Evolutionary conservation across 2,329 filamentous ascomycete genomes (phyloP).

Genomic region (Chaetomium strumarium): DNA sequence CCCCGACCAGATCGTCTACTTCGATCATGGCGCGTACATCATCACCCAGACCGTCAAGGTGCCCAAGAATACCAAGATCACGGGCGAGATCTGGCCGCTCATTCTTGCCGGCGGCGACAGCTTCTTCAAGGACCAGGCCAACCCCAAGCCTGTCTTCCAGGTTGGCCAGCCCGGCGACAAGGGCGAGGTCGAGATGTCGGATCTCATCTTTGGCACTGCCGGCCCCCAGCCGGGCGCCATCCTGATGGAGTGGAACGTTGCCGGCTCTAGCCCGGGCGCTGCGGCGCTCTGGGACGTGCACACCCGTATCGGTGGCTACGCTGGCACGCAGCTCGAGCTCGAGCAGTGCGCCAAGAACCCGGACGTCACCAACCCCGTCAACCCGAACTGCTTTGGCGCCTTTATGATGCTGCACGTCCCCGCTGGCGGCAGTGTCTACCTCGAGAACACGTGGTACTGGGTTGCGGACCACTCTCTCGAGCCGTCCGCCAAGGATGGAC

Average conservation of each 20-base stretch:
- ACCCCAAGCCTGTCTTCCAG: conserved; percentile 80
- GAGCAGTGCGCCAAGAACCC: conserved; percentile 75
- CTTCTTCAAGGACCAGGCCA: conserved; percentile 66
- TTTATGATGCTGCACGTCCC: conserved; percentile 66
- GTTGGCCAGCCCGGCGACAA: conserved; percentile 71
- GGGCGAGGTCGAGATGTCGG: conserved; percentile 80
- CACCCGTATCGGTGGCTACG: conserved; percentile 81
- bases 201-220: conserved; percentile 77
- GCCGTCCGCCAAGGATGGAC: conserved; percentile 51
- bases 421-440: conserved; percentile 59
- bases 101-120: conserved; percentile 72
- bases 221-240: conserved; percentile 83
- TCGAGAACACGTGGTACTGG: conserved; percentile 91
- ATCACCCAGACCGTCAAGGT: conserved; percentile 65
- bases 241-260: conserved; percentile 86
- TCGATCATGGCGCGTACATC: conserved; percentile 69
- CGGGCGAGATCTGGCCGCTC: conserved; percentile 85
- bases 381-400: conserved; percentile 64
- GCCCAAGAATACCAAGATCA: conserved; percentile 77
- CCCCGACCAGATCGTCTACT: conserved; percentile 62
- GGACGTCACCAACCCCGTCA: conserved; percentile 51
- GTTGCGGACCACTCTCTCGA: conserved; percentile 88
- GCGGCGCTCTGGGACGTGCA: conserved; percentile 94
- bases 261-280: conserved; percentile 58
- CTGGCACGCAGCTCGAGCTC: conserved; percentile 76